Conservation (phyloP, 176 grass and related monocot genomes). For the Oryza meridionalis region DNA sequence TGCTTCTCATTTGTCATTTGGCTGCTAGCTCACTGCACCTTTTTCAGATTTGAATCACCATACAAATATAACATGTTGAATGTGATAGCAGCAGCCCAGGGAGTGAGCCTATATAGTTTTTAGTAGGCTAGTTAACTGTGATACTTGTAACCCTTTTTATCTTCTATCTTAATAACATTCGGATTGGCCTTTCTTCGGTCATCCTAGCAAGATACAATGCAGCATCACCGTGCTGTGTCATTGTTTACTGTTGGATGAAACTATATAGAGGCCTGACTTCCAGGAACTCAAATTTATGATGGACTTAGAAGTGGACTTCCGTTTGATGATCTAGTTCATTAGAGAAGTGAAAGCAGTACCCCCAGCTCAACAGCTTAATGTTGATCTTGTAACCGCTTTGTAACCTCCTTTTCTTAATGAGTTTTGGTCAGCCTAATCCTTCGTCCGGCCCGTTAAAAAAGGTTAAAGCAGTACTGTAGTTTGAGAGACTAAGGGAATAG, state of each 20-base stretch:
- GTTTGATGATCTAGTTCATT: not conserved
- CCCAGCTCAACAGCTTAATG: too few species aligned
- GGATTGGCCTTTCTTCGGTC: too few species aligned
- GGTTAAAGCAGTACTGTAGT: not conserved
- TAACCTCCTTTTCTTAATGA: too few species aligned
- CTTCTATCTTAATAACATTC: too few species aligned
- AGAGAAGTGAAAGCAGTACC: not conserved
- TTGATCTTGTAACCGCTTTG: too few species aligned
- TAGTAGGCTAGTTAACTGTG: not conserved
- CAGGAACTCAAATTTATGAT: not conserved
- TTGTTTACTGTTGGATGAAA: not conserved
- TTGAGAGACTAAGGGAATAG: not conserved
- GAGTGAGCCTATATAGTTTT: not conserved
- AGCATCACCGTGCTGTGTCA: not conserved
- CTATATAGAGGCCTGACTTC: not conserved
- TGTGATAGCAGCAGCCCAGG: not conserved
- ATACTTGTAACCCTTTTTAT: too few species aligned
- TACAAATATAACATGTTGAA: not conserved
- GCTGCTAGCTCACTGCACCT: not conserved
- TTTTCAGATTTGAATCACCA: not conserved
- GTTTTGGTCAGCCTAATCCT: too few species aligned
- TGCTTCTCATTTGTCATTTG: constrained; percentile 18
- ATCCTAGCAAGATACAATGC: not conserved
- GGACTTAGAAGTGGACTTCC: not conserved
- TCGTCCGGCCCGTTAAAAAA: too few species aligned